Percentiles rank a stretch among this genome's conserved stretches.
Evolutionary conservation across 768 basidiomycete genomes (phyloP).

Genomic region (Serendipita vermifera): DNA sequence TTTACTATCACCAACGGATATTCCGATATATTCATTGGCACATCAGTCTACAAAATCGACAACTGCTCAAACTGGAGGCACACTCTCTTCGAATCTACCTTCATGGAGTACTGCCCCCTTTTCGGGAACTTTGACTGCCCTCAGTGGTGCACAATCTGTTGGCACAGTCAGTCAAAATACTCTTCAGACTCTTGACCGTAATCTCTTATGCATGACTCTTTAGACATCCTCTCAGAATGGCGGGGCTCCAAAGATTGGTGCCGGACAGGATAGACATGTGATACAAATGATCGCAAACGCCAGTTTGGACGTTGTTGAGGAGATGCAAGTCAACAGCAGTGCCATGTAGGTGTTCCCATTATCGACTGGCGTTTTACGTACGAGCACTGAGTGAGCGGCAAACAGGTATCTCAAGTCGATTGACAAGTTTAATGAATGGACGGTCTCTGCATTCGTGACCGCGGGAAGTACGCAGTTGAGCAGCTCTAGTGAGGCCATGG

Average conservation of each 20-base stretch:
- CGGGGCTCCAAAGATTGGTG: slow-evolving; percentile 55
- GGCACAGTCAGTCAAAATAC: slow-evolving; percentile 2
- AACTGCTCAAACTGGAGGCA: slow-evolving; percentile 41
- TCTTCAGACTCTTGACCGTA: not conserved
- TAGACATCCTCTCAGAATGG: slow-evolving; percentile 42
- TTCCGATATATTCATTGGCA: slow-evolving; percentile 70
- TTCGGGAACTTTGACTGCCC: slow-evolving; percentile 73
- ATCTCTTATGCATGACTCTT: slow-evolving; percentile 2
- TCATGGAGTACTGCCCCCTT: slow-evolving; percentile 88
- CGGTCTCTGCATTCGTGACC: slow-evolving; percentile 89
- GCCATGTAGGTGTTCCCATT: slow-evolving; percentile 47
- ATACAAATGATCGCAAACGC: slow-evolving; percentile 99
- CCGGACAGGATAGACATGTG: slow-evolving; percentile 81
- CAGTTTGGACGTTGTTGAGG: slow-evolving; percentile 88
- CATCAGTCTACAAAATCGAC: slow-evolving; percentile 68
- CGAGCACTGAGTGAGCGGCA: not conserved
- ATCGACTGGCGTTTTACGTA: not conserved
- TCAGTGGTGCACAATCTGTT: slow-evolving; percentile 72
- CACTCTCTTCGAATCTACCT: slow-evolving; percentile 69
- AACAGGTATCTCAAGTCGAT: slow-evolving; percentile 86
- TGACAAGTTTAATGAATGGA: slow-evolving; percentile 99
- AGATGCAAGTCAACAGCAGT: slow-evolving; percentile 72
- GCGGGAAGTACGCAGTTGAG: slow-evolving; percentile 64
- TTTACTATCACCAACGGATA: slow-evolving; percentile 73
- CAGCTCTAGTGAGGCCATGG: not conserved